Percentiles rank a stretch among this genome's conserved stretches.
Conservation (phyloP, 1,284 basidiomycete genomes). For the Prillingera fragicola region DNA sequence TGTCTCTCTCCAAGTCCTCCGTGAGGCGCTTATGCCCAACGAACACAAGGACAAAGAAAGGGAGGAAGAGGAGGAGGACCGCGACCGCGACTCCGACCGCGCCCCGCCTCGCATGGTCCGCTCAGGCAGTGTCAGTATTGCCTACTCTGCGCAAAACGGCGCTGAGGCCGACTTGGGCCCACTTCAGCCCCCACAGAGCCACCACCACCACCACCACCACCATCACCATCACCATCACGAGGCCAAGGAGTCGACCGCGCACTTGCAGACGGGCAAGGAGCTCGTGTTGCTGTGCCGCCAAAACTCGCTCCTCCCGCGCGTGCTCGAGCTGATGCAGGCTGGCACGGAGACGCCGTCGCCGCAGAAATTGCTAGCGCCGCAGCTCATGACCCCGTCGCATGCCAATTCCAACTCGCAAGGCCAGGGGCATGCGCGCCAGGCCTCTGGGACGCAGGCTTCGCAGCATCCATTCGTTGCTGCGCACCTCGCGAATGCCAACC, state of each 20-base stretch:
- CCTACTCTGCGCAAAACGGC: slow-evolving; percentile 16
- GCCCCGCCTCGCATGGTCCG: neutral
- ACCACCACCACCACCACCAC: neutral
- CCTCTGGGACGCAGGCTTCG: too few species aligned
- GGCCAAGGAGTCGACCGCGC: neutral
- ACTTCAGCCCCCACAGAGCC: slow-evolving; percentile 14
- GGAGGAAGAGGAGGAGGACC: too few species aligned
- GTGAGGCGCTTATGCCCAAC: slow-evolving; percentile 64
- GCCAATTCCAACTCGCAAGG: neutral
- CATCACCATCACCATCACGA: too few species aligned
- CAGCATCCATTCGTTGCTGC: too few species aligned
- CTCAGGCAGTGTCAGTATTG: slow-evolving; percentile 18
- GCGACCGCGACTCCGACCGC: too few species aligned
- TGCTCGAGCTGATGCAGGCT: slow-evolving; percentile 40
- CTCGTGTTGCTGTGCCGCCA: slow-evolving; percentile 46
- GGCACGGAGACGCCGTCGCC: neutral
- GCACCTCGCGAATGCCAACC: too few species aligned
- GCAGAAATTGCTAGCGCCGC: neutral
- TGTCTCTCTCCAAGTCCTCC: slow-evolving; percentile 71
- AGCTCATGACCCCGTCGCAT: too few species aligned
- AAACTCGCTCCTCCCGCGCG: slow-evolving; percentile 42
- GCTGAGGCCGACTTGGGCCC: slow-evolving; percentile 25
- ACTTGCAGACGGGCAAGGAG: slow-evolving; percentile 43
- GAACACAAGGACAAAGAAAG: slow-evolving; percentile 7
- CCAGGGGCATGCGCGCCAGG: neutral